Evolutionary conservation across 176 grass and related monocot genomes (phyloP), one percentile per base, ranked within the genome.

Genomic region (Oryza coarctata): DNA sequence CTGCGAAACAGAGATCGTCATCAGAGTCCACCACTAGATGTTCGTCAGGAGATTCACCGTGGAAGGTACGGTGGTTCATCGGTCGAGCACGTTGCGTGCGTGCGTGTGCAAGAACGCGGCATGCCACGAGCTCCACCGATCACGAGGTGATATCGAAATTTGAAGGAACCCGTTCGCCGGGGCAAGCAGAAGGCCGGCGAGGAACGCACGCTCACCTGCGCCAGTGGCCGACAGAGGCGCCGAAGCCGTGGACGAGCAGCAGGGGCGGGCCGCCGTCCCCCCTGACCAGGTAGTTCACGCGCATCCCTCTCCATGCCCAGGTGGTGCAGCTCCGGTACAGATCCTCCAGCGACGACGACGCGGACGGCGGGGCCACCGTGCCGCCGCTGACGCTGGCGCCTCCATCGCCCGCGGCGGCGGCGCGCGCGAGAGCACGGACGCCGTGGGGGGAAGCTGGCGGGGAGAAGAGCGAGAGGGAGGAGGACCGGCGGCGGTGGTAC

Each of bases 161-260:
- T 43, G 4, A 8, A 40, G 8, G 33, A 32, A 61, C 2, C 17
- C 8, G 38, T n/a, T n/a, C 29, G 25, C 44, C 12, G 30, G 7
- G 45, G 0, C n/a, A 15, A 41, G 44, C 12, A 3, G 73, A 44
- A 3, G 3, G 14, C 7, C 76, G 49, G 11, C 12, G 14, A 4
- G 63, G 63, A 29, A 67, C 12, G 20, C 30, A 36, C 26, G 58
- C 89, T 82, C 63, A 98, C 95, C 95, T 93, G 64, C 92, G 90
- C 95, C 95, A 95, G 86, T 98, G 95, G 64, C 75, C 84, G 71
- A 93, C 78, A 27, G 95, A 98, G 87, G 95, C 90, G 70, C 95
- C 95, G 73, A 94, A 98, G 32, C 95, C 95, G 74, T 98, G 95
- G 85, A 98, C 90, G 65, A 98, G 95, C 63, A 98, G 70, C 79